These are phyloP conservation scores for Fonsecaea monophora DNA, from an alignment of 2,329 filamentous ascomycete genomes.

Conservation along the genomic window DNA sequence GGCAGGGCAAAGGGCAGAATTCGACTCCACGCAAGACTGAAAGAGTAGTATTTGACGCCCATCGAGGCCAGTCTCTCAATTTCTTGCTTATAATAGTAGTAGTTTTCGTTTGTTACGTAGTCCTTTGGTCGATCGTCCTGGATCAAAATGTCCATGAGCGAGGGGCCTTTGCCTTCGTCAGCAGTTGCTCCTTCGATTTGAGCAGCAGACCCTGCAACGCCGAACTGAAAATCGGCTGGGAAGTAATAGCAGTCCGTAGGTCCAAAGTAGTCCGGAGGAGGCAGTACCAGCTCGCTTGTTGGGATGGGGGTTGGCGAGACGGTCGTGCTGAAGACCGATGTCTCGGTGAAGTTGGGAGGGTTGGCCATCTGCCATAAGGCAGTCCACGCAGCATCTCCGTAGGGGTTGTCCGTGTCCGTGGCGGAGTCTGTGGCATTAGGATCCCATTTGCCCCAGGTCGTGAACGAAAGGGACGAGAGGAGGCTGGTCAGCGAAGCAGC, in stretches of 20 bases:
- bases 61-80: constrained; percentile 48
- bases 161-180: constrained; percentile 48
- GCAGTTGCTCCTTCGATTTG: constrained; percentile 55
- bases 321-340: constrained; percentile 55
- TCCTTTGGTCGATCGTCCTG: constrained; percentile 48
- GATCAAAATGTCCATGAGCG: constrained; percentile 49
- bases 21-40: constrained; percentile 58
- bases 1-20: constrained; percentile 57
- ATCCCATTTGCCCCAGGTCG: constrained; percentile 47
- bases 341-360: constrained; percentile 45
- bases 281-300: constrained; percentile 61
- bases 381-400: constrained; percentile 49
- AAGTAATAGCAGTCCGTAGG: constrained; percentile 45
- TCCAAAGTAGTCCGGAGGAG: constrained; percentile 60
- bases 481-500: constrained; percentile 42
- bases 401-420: constrained; percentile 43
- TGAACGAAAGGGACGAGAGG: constrained; percentile 40
- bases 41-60: constrained; percentile 51
- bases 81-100: constrained; percentile 60
- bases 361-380: constrained; percentile 45
- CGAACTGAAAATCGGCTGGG: constrained; percentile 52
- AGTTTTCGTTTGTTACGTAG: constrained; percentile 59
- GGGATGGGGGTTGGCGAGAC: constrained; percentile 63
- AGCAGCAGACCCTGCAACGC: constrained; percentile 51
- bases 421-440: constrained; percentile 42